Conservation (phyloP, 306 rosid genomes). For the Begonia loranthoides region DNA sequence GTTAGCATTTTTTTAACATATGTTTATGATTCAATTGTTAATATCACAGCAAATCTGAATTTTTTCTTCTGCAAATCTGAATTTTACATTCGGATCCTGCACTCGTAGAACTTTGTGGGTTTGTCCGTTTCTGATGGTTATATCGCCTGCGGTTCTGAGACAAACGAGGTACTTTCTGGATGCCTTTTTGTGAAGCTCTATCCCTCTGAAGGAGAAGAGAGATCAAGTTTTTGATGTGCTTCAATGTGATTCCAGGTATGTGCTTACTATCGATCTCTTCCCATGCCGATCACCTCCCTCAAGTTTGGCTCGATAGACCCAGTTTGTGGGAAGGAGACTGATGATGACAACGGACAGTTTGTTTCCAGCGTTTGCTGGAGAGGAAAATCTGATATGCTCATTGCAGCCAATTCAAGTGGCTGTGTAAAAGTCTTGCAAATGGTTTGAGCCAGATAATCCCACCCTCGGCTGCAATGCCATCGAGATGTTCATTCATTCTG, state of each 20-base stretch:
- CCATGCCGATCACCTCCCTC: conserved; percentile 75
- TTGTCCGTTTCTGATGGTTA: conserved; percentile 73
- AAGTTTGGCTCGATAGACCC: conserved; percentile 82
- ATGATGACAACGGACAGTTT: conserved; percentile 70
- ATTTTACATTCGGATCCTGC: conserved; percentile 5
- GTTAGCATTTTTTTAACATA: conserved; percentile 19
- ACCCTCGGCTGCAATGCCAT: background rate
- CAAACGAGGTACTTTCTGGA: conserved; percentile 63
- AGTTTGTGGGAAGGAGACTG: conserved; percentile 72
- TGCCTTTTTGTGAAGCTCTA: background rate
- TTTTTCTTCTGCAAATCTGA: background rate
- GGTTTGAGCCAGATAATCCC: conserved; percentile 42
- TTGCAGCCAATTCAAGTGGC: conserved; percentile 90
- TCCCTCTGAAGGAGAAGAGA: too few species aligned
- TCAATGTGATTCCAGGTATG: conserved; percentile 44
- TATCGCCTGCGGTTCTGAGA: conserved; percentile 93
- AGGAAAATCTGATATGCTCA: conserved; percentile 65
- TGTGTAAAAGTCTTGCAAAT: conserved; percentile 74
- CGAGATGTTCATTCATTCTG: too few species aligned
- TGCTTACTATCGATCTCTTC: conserved; percentile 70
- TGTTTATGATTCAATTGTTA: too few species aligned
- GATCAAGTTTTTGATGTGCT: background rate
- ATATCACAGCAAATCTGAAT: background rate
- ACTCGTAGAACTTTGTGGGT: conserved; percentile 76
- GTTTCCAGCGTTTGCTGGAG: conserved; percentile 98